These are phyloP conservation scores for Allantophomopsis lycopodina DNA, from an alignment of 2,329 filamentous ascomycete genomes.

Conservation along the genomic window DNA sequence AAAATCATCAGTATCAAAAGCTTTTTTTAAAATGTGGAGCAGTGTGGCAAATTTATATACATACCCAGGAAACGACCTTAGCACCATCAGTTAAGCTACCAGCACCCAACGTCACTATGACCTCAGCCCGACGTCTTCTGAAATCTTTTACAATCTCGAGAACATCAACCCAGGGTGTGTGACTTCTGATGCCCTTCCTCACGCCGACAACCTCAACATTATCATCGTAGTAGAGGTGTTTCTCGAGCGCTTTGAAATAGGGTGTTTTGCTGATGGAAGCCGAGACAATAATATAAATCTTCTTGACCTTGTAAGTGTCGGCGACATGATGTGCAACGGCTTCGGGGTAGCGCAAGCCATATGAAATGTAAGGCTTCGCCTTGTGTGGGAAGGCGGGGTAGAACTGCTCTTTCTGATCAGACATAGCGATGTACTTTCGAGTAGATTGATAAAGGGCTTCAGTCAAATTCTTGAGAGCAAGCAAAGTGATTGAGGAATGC, in stretches of 20 bases:
- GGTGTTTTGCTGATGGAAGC: slow-evolving; percentile 17
- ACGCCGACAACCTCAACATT: slow-evolving; percentile 14
- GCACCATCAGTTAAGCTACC: slow-evolving; percentile 18
- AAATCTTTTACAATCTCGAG: slow-evolving; percentile 15
- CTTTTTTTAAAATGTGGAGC: too few relatives aligned
- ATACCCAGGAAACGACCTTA: slow-evolving; percentile 15
- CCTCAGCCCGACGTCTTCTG: slow-evolving; percentile 10
- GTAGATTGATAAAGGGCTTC: too few relatives aligned
- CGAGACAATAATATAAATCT: slow-evolving; percentile 18
- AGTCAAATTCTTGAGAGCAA: too few relatives aligned
- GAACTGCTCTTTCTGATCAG: slow-evolving; percentile 2
- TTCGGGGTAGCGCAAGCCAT: slow-evolving; percentile 11
- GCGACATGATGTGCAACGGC: slow-evolving; percentile 14
- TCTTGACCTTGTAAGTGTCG: slow-evolving; percentile 13
- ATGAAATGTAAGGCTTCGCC: slow-evolving; percentile 10
- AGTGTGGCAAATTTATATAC: neutral
- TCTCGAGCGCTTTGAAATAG: slow-evolving; percentile 12
- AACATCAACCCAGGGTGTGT: slow-evolving; percentile 18
- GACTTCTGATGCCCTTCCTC: slow-evolving; percentile 17
- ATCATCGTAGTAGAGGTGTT: slow-evolving; percentile 5
- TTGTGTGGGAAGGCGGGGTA: slow-evolving; percentile 3
- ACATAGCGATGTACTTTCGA: too few relatives aligned
- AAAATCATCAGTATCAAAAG: neutral
- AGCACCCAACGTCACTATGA: slow-evolving; percentile 19
- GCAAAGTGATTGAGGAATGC: too few relatives aligned